A percentile compares a stretch with the other conserved stretches of the same genome.
phyloP scores from a whole-genome alignment of 176 grass and related monocot genomes.

The Carex kokanica region DNA sequence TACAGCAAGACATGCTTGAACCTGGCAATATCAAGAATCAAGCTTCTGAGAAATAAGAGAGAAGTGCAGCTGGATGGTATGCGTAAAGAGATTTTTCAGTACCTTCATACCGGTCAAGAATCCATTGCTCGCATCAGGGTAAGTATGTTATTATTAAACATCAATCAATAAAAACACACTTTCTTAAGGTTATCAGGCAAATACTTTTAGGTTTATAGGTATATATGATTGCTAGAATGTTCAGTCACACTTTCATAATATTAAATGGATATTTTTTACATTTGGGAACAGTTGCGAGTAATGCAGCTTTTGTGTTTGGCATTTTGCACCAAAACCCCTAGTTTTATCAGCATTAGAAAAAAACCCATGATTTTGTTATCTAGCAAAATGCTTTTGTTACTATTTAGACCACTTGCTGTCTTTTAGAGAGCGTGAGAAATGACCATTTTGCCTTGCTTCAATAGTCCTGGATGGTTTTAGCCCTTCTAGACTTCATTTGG shows the following conservation, averaged over 20 bases:
- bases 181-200: too few relatives aligned
- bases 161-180: neutral
- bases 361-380: neutral
- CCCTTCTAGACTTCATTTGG: neutral
- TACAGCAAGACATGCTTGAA: slow-evolving; percentile 97
- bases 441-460: neutral
- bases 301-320: neutral
- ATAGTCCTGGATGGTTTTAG: neutral
- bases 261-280: neutral
- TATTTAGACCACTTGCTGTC: neutral
- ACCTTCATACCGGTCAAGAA: slow-evolving; percentile 88
- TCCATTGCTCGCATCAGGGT: slow-evolving; percentile 85
- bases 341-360: neutral
- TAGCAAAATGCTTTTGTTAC: neutral
- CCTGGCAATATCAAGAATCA: slow-evolving; percentile 93
- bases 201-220: too few relatives aligned
- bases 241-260: neutral
- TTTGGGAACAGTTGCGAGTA: neutral
- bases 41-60: slow-evolving; percentile 96
- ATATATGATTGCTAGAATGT: too few relatives aligned
- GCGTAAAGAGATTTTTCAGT: slow-evolving; percentile 91
- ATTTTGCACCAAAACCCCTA: neutral
- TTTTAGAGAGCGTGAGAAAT: neutral
- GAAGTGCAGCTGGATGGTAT: slow-evolving; percentile 78
- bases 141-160: slow-evolving; percentile 29